Evolutionary conservation across 2,329 filamentous ascomycete genomes (phyloP).

Genomic region (Didymellaceae sp.): DNA sequence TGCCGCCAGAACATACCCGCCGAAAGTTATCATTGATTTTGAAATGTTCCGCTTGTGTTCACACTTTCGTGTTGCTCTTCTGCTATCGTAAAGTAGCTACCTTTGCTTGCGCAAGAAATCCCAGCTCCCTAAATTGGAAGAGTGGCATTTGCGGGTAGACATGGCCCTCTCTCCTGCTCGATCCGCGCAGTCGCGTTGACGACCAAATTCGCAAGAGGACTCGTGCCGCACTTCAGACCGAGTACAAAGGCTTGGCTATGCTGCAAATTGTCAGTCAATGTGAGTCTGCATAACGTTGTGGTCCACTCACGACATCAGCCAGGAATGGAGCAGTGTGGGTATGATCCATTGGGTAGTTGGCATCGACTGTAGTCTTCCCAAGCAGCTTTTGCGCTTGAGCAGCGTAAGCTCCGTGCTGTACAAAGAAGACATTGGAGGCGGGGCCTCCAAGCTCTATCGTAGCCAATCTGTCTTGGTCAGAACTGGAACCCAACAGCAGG

Average conservation of each 20-base stretch:
- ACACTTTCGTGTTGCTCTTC: too few species aligned
- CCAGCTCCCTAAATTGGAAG: constrained; percentile 18
- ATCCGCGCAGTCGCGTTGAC: constrained; percentile 32
- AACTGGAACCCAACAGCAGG: not conserved
- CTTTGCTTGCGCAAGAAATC: too few species aligned
- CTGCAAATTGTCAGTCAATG: constrained; percentile 7
- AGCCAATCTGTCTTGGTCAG: constrained; percentile 14
- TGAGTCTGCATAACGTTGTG: not conserved
- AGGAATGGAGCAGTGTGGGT: constrained; percentile 34
- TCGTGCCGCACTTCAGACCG: constrained; percentile 31
- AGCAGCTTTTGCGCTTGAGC: constrained; percentile 47
- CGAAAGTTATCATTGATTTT: not conserved
- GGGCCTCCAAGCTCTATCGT: constrained; percentile 47
- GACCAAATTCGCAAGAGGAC: constrained; percentile 24
- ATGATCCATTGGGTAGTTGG: constrained; percentile 33
- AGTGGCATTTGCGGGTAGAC: constrained; percentile 27
- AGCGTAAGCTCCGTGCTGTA: constrained; percentile 64
- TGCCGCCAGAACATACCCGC: not conserved
- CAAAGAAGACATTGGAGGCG: constrained; percentile 46
- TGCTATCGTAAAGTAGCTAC: too few species aligned
- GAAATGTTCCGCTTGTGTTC: too few species aligned
- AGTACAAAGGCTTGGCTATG: constrained; percentile 30
- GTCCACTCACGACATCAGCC: constrained; percentile 21
- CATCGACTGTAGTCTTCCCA: constrained; percentile 24
- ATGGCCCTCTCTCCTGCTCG: constrained; percentile 21